Percentiles rank a stretch among this genome's conserved stretches.
Conservation (phyloP, 441 rosid genomes). For the Omphalea diandra region DNA sequence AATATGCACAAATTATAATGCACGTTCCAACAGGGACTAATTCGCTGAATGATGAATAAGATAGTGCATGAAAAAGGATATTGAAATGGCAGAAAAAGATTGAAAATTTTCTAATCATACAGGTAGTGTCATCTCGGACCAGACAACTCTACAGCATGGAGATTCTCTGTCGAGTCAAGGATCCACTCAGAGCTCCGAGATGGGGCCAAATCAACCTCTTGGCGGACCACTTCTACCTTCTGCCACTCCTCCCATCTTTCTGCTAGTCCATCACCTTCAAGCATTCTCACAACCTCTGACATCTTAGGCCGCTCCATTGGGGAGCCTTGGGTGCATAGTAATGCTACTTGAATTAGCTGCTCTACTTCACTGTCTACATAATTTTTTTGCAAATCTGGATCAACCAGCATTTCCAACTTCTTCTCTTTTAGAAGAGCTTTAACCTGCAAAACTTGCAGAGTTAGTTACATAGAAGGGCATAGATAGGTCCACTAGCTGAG, state of each 20-base stretch:
- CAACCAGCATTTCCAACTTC: constrained; percentile 73
- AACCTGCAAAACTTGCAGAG: constrained; percentile 40
- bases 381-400: constrained; percentile 67
- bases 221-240: constrained; percentile 70
- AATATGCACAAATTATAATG: constrained; percentile 24
- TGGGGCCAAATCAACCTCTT: constrained; percentile 52
- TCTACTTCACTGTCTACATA: constrained; percentile 73
- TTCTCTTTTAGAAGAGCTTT: constrained; percentile 84
- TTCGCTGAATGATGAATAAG: not conserved
- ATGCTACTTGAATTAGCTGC: constrained; percentile 80
- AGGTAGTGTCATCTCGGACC: constrained; percentile 52
- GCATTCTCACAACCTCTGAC: constrained; percentile 91
- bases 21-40: constrained; percentile 5
- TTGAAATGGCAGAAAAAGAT: not conserved
- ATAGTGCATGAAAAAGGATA: not conserved
- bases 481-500: not conserved
- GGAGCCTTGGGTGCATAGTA: constrained; percentile 82
- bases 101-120: not conserved
- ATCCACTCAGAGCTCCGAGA: constrained; percentile 56
- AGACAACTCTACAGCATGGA: constrained; percentile 65
- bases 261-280: constrained; percentile 83
- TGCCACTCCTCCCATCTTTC: constrained; percentile 97
- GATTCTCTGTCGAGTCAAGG: constrained; percentile 57
- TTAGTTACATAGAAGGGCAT: not conserved
- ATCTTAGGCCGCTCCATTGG: constrained; percentile 84